These are phyloP conservation scores for Barbarea vulgaris DNA, from an alignment of 345 rosid species.

Conservation along the genomic window DNA sequence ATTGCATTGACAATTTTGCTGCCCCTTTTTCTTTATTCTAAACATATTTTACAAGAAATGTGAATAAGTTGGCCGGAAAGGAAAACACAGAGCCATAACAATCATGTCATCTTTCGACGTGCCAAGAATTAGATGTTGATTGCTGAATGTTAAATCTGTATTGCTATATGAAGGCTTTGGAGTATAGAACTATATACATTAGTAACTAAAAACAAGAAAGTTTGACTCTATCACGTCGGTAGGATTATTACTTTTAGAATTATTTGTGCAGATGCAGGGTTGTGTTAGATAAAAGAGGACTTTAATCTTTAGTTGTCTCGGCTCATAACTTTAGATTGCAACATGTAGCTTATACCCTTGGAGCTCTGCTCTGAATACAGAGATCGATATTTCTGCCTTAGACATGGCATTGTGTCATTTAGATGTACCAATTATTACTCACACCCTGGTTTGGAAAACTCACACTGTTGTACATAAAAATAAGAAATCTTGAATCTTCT, in stretches of 20 bases:
- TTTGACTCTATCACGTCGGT: neutral
- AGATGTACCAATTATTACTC: neutral
- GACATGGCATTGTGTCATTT: neutral
- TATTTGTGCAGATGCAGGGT: neutral
- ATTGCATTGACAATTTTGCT: neutral
- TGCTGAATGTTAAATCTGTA: neutral
- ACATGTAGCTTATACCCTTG: neutral
- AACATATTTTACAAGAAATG: too few relatives aligned
- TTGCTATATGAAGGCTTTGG: neutral
- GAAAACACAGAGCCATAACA: neutral
- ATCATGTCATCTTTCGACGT: neutral
- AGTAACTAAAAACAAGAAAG: too few relatives aligned
- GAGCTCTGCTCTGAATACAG: conserved; percentile 1
- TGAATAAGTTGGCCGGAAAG: neutral
- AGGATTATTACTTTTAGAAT: neutral
- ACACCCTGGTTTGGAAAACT: neutral
- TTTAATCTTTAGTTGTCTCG: conserved; percentile 5
- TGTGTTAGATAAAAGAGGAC: neutral
- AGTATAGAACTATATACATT: too few relatives aligned
- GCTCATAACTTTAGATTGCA: neutral
- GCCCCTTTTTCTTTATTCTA: too few relatives aligned
- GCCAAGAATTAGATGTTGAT: neutral
- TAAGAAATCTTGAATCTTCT: neutral
- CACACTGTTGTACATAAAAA: neutral
- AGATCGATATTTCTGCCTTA: neutral